Percentiles rank a stretch among this genome's conserved stretches.
phyloP scores from a whole-genome alignment of 2,329 filamentous ascomycete species.

The Exophiala spinifera region DNA sequence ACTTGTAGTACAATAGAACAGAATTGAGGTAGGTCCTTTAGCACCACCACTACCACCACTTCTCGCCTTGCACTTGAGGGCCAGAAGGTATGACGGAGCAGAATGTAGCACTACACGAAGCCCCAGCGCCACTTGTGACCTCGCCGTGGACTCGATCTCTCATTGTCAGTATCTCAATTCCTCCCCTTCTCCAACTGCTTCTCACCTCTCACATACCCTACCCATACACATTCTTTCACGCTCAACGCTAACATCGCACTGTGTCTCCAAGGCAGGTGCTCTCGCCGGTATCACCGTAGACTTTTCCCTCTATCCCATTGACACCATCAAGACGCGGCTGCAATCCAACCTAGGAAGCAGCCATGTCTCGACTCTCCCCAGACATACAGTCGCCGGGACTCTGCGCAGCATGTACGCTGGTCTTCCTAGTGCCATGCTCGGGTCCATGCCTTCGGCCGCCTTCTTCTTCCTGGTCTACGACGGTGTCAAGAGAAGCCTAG shows the following conservation, averaged over 20 bases:
- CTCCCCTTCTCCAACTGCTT: conserved; percentile 1
- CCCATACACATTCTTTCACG: conserved; percentile 10
- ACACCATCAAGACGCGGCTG: conserved; percentile 96
- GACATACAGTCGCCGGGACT: conserved; percentile 67
- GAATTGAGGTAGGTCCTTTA: background rate
- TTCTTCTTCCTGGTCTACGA: conserved; percentile 98
- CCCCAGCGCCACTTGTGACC: conserved; percentile 34
- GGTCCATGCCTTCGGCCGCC: conserved; percentile 87
- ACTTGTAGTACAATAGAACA: background rate
- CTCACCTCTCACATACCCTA: conserved; percentile 3
- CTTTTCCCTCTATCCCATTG: conserved; percentile 93
- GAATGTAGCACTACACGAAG: conserved; percentile 19
- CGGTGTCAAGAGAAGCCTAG: conserved; percentile 56
- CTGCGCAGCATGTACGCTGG: conserved; percentile 91
- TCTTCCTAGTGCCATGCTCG: conserved; percentile 82
- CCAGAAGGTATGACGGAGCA: conserved; percentile 23
- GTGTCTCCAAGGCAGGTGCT: conserved; percentile 70
- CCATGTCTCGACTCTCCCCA: conserved; percentile 39
- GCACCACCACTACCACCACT: too few relatives aligned
- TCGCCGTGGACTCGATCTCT: conserved; percentile 46
- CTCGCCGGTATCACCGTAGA: conserved; percentile 94
- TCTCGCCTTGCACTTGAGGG: too few relatives aligned
- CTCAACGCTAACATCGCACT: background rate
- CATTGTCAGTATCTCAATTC: conserved; percentile 30
- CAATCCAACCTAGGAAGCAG: conserved; percentile 76